Conservation (phyloP, 257 asterid genomes). For the Henckelia pumila region DNA sequence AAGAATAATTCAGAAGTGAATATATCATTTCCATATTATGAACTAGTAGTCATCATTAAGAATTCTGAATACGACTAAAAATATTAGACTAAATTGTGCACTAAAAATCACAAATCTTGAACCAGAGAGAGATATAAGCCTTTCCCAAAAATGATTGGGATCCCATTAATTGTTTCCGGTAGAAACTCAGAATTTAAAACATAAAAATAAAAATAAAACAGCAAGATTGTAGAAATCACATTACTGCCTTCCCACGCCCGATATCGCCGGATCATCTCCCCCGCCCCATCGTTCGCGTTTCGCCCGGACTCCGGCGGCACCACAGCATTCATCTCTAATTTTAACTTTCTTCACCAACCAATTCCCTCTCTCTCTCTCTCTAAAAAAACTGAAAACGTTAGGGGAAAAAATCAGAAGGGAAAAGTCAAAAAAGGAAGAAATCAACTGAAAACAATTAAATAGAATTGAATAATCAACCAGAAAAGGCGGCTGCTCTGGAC, state of each 20-base stretch:
- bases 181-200: neutral
- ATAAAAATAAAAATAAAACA: too few relatives aligned
- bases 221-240: slow-evolving; percentile 26
- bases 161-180: slow-evolving; percentile 1
- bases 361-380: neutral
- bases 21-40: neutral
- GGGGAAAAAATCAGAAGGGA: too few relatives aligned
- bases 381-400: neutral
- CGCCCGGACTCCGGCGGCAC: slow-evolving; percentile 38
- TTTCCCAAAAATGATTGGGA: neutral
- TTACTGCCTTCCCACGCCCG: slow-evolving; percentile 47
- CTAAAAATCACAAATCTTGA: slow-evolving; percentile 12
- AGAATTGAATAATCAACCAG: neutral
- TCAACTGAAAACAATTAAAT: neutral
- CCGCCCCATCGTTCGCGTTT: slow-evolving; percentile 29
- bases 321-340: slow-evolving; percentile 32
- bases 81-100: slow-evolving; percentile 1
- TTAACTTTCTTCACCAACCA: neutral
- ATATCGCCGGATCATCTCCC: slow-evolving; percentile 40
- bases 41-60: neutral
- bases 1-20: neutral
- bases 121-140: neutral
- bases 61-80: neutral
- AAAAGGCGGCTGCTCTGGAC: neutral
- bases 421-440: too few relatives aligned